phyloP scores from a whole-genome alignment of 495 filamentous ascomycete species.

The Talaromyces wortmannii region DNA sequence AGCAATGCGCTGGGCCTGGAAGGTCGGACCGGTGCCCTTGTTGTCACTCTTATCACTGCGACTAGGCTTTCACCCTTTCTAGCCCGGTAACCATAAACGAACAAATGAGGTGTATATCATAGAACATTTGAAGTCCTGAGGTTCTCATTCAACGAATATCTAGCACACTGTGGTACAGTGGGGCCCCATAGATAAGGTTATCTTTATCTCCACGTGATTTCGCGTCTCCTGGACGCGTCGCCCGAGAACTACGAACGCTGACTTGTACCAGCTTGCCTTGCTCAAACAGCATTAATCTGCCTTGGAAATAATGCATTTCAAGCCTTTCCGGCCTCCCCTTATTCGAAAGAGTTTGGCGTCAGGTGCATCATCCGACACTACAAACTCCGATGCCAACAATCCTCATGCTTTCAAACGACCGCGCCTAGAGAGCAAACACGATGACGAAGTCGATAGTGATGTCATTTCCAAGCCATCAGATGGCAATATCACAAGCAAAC shows the following conservation, averaged over 20 bases:
- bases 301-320: constrained; percentile 31
- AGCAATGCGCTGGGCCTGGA: constrained; percentile 13
- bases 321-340: constrained; percentile 37
- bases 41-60: constrained; percentile 10
- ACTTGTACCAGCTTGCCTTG: neutral
- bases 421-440: constrained; percentile 12
- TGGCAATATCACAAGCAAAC: neutral
- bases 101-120: too few relatives aligned
- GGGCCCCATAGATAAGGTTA: neutral
- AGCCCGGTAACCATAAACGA: too few relatives aligned
- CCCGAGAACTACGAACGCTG: neutral
- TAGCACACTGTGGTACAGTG: too few relatives aligned
- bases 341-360: constrained; percentile 23
- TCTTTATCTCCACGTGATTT: neutral
- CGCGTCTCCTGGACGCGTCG: neutral
- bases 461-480: neutral
- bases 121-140: too few relatives aligned
- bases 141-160: too few relatives aligned
- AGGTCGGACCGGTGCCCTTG: constrained; percentile 2
- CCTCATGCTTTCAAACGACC: constrained; percentile 22
- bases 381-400: neutral
- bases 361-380: neutral
- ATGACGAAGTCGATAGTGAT: constrained; percentile 1
- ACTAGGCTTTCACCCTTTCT: constrained; percentile 9
- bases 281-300: too few relatives aligned